Evolutionary conservation across 2,329 filamentous ascomycete species (phyloP).

Genomic region (Rugonectria rugulosa): DNA sequence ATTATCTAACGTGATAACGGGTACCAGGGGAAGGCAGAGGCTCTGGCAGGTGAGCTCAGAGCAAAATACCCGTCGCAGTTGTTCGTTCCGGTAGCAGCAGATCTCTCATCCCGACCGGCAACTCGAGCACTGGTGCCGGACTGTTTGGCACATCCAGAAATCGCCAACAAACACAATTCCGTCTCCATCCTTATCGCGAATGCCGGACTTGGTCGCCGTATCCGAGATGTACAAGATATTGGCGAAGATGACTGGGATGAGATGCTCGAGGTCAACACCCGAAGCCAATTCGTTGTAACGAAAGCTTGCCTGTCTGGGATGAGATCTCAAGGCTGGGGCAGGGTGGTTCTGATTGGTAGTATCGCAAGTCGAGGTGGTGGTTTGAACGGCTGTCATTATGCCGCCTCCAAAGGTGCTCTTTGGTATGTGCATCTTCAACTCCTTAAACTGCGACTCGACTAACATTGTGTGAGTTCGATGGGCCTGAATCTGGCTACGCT

Average conservation of each 20-base stretch:
- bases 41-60: slow-evolving; percentile 37
- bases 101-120: slow-evolving; percentile 37
- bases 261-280: slow-evolving; percentile 44
- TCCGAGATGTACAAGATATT: slow-evolving; percentile 44
- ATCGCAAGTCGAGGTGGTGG: slow-evolving; percentile 45
- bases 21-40: slow-evolving; percentile 40
- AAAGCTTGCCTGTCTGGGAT: slow-evolving; percentile 43
- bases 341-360: slow-evolving; percentile 43
- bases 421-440: slow-evolving; percentile 21
- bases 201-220: slow-evolving; percentile 41
- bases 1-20: not conserved
- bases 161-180: slow-evolving; percentile 7
- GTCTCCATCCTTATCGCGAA: slow-evolving; percentile 5
- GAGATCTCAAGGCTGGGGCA: slow-evolving; percentile 42
- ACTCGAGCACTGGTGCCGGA: slow-evolving; percentile 8
- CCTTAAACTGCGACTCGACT: slow-evolving; percentile 6
- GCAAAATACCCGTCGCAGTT: slow-evolving; percentile 36
- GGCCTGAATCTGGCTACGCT: slow-evolving; percentile 44
- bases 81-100: slow-evolving; percentile 38
- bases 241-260: slow-evolving; percentile 47
- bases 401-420: slow-evolving; percentile 44
- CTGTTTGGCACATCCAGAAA: slow-evolving; percentile 6
- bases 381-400: slow-evolving; percentile 46
- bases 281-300: slow-evolving; percentile 45
- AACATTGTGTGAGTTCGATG: slow-evolving; percentile 40